Evolutionary conservation across 139 green algal genomes (phyloP).

Genomic region (Asterochloris erici): DNA sequence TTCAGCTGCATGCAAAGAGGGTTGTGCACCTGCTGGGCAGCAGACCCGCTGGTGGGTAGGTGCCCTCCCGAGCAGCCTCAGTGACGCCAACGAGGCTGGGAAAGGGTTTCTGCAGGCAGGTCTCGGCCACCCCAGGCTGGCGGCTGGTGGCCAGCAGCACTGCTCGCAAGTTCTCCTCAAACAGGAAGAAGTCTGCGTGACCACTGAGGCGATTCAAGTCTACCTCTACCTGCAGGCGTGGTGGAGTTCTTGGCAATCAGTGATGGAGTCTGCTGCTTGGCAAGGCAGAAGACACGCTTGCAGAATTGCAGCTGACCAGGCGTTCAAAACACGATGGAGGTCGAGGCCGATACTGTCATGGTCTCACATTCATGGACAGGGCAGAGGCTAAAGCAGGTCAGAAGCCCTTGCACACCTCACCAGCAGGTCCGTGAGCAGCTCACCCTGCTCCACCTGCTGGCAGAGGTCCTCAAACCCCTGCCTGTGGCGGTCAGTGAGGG

Average conservation of each 20-base stretch:
- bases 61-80: neutral
- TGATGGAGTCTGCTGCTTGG: too few species aligned
- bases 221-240: conserved; percentile 7
- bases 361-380: neutral
- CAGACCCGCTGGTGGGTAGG: conserved; percentile 45
- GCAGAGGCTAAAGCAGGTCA: neutral
- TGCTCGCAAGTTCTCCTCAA: conserved; percentile 52
- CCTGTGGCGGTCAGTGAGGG: neutral
- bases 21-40: conserved; percentile 27
- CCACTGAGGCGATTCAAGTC: conserved; percentile 38
- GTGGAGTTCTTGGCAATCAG: too few species aligned
- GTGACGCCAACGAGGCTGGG: conserved; percentile 5
- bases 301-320: too few species aligned
- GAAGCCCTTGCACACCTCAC: neutral
- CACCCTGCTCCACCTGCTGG: conserved; percentile 19
- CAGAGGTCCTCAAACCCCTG: conserved; percentile 14
- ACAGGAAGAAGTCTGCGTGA: conserved; percentile 58
- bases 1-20: neutral
- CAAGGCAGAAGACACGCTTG: too few species aligned
- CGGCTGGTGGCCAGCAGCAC: conserved; percentile 43
- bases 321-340: too few species aligned
- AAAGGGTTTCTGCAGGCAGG: conserved; percentile 16
- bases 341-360: too few species aligned
- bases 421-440: conserved; percentile 45
- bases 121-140: conserved; percentile 23